phyloP scores from a whole-genome alignment of 2,329 filamentous ascomycete genomes.

The Beauveria scarabaeidicola region DNA sequence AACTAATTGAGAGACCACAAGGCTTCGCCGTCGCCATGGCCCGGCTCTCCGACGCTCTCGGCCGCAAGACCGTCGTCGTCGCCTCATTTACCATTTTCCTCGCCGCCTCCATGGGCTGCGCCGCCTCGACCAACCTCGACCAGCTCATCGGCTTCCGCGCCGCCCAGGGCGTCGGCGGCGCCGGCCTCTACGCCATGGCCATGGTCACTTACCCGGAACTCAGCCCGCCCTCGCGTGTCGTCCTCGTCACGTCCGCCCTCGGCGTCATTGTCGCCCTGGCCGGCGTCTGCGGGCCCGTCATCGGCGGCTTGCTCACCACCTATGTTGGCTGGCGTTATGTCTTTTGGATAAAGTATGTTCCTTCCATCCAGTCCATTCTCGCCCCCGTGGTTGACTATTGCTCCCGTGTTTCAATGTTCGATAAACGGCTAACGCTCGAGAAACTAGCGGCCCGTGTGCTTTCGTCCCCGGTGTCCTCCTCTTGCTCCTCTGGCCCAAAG shows the following conservation, averaged over 20 bases:
- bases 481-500: constrained; percentile 10
- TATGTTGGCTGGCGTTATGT: constrained; percentile 15
- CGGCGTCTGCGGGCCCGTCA: constrained; percentile 16
- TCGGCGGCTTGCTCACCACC: constrained; percentile 14
- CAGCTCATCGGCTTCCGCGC: constrained; percentile 18
- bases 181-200: constrained; percentile 17
- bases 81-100: constrained; percentile 15
- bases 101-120: constrained; percentile 15
- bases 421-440: too few relatives aligned
- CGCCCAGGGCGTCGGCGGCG: constrained; percentile 16
- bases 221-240: constrained; percentile 12
- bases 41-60: constrained; percentile 14
- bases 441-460: constrained; percentile 5
- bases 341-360: constrained; percentile 17
- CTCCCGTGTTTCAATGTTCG: not conserved
- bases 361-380: not conserved
- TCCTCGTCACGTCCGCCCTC: constrained; percentile 12
- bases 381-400: not conserved
- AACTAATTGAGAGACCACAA: not conserved
- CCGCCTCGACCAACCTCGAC: constrained; percentile 12
- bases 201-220: constrained; percentile 17
- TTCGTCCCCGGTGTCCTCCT: constrained; percentile 7
- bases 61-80: constrained; percentile 11
- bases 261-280: constrained; percentile 16
- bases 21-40: constrained; percentile 16